A percentile compares a stretch with the other conserved stretches of the same genome.
phyloP scores from a whole-genome alignment of 768 basidiomycete genomes.

The Megacollybia marginata region DNA sequence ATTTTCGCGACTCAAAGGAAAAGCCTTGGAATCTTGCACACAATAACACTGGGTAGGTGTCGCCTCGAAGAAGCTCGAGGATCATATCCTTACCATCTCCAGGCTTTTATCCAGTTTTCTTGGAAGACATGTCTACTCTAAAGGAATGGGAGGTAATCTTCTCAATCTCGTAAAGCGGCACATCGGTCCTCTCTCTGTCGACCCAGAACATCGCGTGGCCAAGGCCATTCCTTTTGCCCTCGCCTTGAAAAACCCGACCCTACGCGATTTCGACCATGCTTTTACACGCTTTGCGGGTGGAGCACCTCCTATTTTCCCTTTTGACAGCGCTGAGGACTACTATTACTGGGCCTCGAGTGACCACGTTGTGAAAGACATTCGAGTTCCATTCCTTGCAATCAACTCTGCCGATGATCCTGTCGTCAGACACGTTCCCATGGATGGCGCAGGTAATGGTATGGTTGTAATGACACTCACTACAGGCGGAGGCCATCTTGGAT shows the following conservation, averaged over 20 bases:
- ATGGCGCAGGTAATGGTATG: slow-evolving; percentile 21
- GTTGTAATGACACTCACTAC: slow-evolving; percentile 34
- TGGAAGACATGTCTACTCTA: slow-evolving; percentile 63
- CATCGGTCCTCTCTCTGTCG: slow-evolving; percentile 6
- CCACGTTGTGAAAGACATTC: slow-evolving; percentile 38
- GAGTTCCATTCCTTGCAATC: slow-evolving; percentile 31
- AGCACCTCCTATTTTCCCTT: slow-evolving; percentile 19
- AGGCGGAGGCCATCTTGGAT: slow-evolving; percentile 50
- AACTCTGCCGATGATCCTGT: slow-evolving; percentile 49
- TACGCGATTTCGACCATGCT: slow-evolving; percentile 33
- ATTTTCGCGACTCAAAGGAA: neutral
- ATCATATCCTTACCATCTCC: neutral
- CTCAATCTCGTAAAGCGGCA: slow-evolving; percentile 50
- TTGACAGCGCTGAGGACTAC: slow-evolving; percentile 34
- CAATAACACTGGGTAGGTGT: slow-evolving; percentile 39
- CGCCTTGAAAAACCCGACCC: slow-evolving; percentile 23
- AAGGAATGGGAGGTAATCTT: slow-evolving; percentile 76
- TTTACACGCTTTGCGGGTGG: slow-evolving; percentile 46
- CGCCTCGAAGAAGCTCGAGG: slow-evolving; percentile 4
- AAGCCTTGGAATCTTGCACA: slow-evolving; percentile 48
- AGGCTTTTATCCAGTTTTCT: slow-evolving; percentile 53
- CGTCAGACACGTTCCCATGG: slow-evolving; percentile 23
- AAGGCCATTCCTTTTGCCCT: slow-evolving; percentile 13
- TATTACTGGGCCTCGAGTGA: slow-evolving; percentile 41
- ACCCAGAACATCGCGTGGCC: slow-evolving; percentile 17